Base-by-base conservation (phyloP, 345 rosid species). In the Brassica cretica region DNA sequence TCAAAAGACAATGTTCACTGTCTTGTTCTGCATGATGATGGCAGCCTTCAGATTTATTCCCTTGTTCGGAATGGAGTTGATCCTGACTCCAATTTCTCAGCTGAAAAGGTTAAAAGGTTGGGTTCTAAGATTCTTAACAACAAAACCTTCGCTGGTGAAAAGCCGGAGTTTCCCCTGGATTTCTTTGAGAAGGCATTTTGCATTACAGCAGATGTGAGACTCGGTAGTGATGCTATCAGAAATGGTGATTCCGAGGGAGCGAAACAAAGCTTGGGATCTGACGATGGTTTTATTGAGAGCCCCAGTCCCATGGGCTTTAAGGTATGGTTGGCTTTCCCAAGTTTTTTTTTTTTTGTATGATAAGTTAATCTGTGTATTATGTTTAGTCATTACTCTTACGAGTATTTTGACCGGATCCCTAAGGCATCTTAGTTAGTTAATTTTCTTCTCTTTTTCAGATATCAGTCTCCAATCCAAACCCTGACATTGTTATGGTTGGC, bases 401-500 rank as follows among this genome's bases (percentile, higher is more conserved):
- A 30, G 63, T 71, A 59, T 71, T 49, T 49, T 68, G 15, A 72
- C 39, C 16, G 35, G 64, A 55, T 39, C 44, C 76, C 61, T 30
- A 3, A 72, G 64, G 41, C 68, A 72, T 60, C 29, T 72, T 46
- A 56, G 56, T 44, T 64, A 30, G 44, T 46, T 44, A 70, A 27
- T 56, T 41, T 39, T 35, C 75, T 51, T 73, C 60, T 56, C 76
- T 59, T 74, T 71, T 71, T 56, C 96, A 94, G 99, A 86, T 95
- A 77, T 88, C 96, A 3, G 87, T 91, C 80, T 95, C 90, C 75
- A 95, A 93, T 76, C 90, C 97, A 80, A 93, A 95, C 74, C 98
- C 93, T 67, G 98, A 95, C 76, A 86, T 89, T 83, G 98, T 91
- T 81, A 93, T 95, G 96, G 98, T 95, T 82, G 99, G 99, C 73